Evolutionary conservation across 2,329 filamentous ascomycete genomes (phyloP).

Genomic region (Eutypella sp.): DNA sequence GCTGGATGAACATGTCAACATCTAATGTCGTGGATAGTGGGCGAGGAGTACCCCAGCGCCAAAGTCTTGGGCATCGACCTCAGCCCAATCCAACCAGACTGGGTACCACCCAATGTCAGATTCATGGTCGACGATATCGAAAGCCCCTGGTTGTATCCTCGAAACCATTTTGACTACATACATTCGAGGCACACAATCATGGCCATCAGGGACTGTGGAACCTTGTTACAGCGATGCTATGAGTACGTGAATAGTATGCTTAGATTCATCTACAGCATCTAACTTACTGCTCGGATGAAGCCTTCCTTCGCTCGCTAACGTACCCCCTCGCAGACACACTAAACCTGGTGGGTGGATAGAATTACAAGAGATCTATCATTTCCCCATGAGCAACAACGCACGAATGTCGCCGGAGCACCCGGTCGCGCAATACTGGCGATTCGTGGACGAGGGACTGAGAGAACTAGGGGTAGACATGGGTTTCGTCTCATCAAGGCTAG

Average conservation of each 20-base stretch:
- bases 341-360: conserved; percentile 53
- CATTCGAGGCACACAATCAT: conserved; percentile 54
- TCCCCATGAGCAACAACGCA: conserved; percentile 38
- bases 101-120: conserved; percentile 35
- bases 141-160: conserved; percentile 49
- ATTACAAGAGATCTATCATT: conserved; percentile 49
- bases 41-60: conserved; percentile 33
- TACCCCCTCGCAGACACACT: conserved; percentile 36
- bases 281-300: not conserved
- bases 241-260: conserved; percentile 40
- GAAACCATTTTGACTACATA: conserved; percentile 55
- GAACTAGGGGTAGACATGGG: conserved; percentile 43
- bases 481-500: too few species aligned
- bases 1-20: not conserved
- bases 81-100: conserved; percentile 34
- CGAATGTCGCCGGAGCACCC: conserved; percentile 34
- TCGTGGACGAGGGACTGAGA: conserved; percentile 39
- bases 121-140: conserved; percentile 53
- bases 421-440: conserved; percentile 42
- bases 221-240: conserved; percentile 39
- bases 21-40: conserved; percentile 24
- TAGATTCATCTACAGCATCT: not conserved
- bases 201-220: conserved; percentile 52
- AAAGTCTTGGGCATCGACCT: conserved; percentile 36
- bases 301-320: too few species aligned